These are phyloP conservation scores for Yamadazyma membranifaciens DNA, from an alignment of 1,139 yeast species.

Conservation along the genomic window DNA sequence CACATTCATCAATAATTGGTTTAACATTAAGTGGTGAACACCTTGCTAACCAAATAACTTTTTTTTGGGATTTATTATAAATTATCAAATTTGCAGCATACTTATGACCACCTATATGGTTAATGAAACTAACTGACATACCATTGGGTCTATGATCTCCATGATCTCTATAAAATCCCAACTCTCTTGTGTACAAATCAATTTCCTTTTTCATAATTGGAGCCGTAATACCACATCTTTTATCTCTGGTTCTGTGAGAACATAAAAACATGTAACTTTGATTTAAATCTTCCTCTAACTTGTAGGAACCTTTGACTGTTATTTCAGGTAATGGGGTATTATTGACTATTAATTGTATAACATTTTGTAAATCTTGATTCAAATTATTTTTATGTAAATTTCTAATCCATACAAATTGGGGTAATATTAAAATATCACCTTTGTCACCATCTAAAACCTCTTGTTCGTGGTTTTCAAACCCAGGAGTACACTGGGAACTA, in stretches of 20 bases:
- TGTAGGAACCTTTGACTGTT: background rate
- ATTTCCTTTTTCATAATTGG: constrained; percentile 85
- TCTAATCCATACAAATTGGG: constrained; percentile 73
- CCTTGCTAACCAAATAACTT: constrained; percentile 85
- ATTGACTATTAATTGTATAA: constrained; percentile 6
- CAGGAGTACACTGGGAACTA: constrained; percentile 45
- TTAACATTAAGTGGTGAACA: constrained; percentile 74
- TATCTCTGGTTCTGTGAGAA: constrained; percentile 88
- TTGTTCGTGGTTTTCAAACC: constrained; percentile 32
- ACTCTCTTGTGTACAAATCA: constrained; percentile 68
- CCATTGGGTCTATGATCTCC: constrained; percentile 77
- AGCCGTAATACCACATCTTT: constrained; percentile 90
- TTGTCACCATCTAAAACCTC: constrained; percentile 40
- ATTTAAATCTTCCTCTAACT: constrained; percentile 29
- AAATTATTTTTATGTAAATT: constrained; percentile 49
- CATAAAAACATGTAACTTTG: constrained; percentile 71
- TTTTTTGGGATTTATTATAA: constrained; percentile 63
- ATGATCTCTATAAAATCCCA: constrained; percentile 67
- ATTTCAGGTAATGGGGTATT: background rate
- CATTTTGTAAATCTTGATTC: constrained; percentile 10
- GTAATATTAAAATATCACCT: constrained; percentile 67
- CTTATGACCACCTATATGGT: constrained; percentile 96
- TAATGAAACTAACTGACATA: constrained; percentile 63
- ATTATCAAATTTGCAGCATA: constrained; percentile 85
- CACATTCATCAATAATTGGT: constrained; percentile 73